Evolutionary conservation across 1,284 basidiomycete genomes (phyloP).

Genomic region (Apiotrichum gamsii): DNA sequence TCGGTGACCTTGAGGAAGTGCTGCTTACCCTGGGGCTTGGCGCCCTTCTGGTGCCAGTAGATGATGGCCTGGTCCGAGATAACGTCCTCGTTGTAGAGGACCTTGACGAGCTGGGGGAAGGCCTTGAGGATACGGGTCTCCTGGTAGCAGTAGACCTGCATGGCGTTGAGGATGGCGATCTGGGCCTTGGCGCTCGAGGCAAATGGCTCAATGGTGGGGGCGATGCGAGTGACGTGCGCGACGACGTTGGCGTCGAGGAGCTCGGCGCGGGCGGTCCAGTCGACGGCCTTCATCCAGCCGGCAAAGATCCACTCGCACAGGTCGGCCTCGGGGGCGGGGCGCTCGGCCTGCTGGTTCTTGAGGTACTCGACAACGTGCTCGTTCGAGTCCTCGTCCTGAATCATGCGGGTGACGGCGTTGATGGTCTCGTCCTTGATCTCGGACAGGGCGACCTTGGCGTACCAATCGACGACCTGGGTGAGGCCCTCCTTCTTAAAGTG

Average conservation of each 20-base stretch:
- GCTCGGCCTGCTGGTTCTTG: slow-evolving; percentile 54
- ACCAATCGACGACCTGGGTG: slow-evolving; percentile 79
- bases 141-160: slow-evolving; percentile 91
- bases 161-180: slow-evolving; percentile 84
- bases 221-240: slow-evolving; percentile 72
- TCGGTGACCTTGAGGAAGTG: slow-evolving; percentile 87
- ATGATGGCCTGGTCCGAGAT: slow-evolving; percentile 92
- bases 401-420: slow-evolving; percentile 57
- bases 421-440: slow-evolving; percentile 64
- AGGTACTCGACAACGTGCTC: slow-evolving; percentile 71
- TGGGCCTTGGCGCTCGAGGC: slow-evolving; percentile 78
- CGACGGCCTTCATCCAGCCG: slow-evolving; percentile 76
- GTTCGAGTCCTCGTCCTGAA: slow-evolving; percentile 54
- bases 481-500: slow-evolving; percentile 78
- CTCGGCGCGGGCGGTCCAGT: slow-evolving; percentile 80
- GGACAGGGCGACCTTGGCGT: slow-evolving; percentile 75
- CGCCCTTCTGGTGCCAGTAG: slow-evolving; percentile 95
- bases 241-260: slow-evolving; percentile 79
- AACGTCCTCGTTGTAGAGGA: slow-evolving; percentile 91
- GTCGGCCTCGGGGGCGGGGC: slow-evolving; percentile 67
- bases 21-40: slow-evolving; percentile 87
- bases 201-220: slow-evolving; percentile 81
- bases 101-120: slow-evolving; percentile 90
- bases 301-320: slow-evolving; percentile 85
- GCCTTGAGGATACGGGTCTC: slow-evolving; percentile 88